Evolutionary conservation across 2,329 filamentous ascomycete species (phyloP), one percentile per base, ranked within the genome.

Genomic region (Nemania sp.): DNA sequence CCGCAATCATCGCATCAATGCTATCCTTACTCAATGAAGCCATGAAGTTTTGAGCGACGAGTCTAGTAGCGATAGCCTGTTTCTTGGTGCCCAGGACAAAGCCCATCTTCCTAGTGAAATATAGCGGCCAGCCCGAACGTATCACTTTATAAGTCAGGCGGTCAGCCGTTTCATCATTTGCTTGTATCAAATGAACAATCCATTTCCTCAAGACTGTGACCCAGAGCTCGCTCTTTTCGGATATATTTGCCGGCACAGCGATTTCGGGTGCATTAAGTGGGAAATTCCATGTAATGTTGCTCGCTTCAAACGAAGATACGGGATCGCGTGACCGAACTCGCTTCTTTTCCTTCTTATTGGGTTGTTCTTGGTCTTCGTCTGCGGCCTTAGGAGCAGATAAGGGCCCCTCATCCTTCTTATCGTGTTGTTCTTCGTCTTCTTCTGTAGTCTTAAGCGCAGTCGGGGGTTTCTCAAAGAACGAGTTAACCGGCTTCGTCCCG

Each of bases 41-140:
- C 47, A 75, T 67, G 35, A 59, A 70, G 3, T 66, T 60, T 55
- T 71, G 61, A 6, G 72, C 72, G 41, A 45, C 54, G 27, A 24
- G n/a, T 24, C 68, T 64, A 29, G 62, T 63, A 29, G 63, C 35
- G 5, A 56, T 69, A 8, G 63, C 41, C 22, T 70, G 47, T 11
- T 73, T 73, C 35, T 70, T 72, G 7, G 49, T 64, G 29, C 73
- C 73, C 43, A 67, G 56, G n/a, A 77, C 52, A 63, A 72, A 70
- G 4, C 64, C 63, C 35, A 66, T 67, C 20, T 65, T 74, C 26
- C 54, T 68, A 4, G 57, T 64, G 10, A 75, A 58, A 53, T 73
- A 75, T 10, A 64, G 10, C 1, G 62, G 54, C 52, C 74, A 73
- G 10, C 69, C 73, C 24, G 55, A 56, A 27, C 70, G 73, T 20